phyloP scores from a whole-genome alignment of 805 yeast genomes.

The Jamesozyma gamospora region DNA sequence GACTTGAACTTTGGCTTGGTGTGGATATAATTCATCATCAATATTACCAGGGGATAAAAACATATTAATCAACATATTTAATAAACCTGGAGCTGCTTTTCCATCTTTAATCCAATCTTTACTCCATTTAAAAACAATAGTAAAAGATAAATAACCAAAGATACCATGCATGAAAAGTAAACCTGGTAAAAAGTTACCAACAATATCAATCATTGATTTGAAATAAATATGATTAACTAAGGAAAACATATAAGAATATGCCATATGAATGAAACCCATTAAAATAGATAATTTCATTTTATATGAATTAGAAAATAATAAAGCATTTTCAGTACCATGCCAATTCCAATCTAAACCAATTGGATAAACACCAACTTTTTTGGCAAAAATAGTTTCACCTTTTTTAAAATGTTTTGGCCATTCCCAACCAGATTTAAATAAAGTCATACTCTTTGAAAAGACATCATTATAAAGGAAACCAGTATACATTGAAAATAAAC shows the following conservation, averaged over 20 bases:
- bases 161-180: slow-evolving; percentile 66
- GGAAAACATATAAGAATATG: slow-evolving; percentile 59
- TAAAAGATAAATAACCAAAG: slow-evolving; percentile 59
- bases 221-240: slow-evolving; percentile 51
- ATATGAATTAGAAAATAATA: slow-evolving; percentile 61
- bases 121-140: slow-evolving; percentile 65
- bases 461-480: slow-evolving; percentile 66
- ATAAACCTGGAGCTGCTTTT: slow-evolving; percentile 59
- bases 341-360: slow-evolving; percentile 64
- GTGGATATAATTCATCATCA: slow-evolving; percentile 55
- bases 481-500: slow-evolving; percentile 61
- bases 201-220: slow-evolving; percentile 50
- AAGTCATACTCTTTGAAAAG: slow-evolving; percentile 57
- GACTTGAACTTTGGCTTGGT: slow-evolving; percentile 54
- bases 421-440: slow-evolving; percentile 62
- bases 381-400: slow-evolving; percentile 41
- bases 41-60: slow-evolving; percentile 62
- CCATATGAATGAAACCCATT: slow-evolving; percentile 70
- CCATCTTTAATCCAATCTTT: slow-evolving; percentile 57
- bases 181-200: slow-evolving; percentile 69
- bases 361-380: slow-evolving; percentile 42
- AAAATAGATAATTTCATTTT: slow-evolving; percentile 69
- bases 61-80: slow-evolving; percentile 70
- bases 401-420: slow-evolving; percentile 47
- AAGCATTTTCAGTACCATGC: slow-evolving; percentile 72